Evolutionary conservation across 1,284 basidiomycete species (phyloP).

Genomic region (Cryptococcus maquisensis): DNA sequence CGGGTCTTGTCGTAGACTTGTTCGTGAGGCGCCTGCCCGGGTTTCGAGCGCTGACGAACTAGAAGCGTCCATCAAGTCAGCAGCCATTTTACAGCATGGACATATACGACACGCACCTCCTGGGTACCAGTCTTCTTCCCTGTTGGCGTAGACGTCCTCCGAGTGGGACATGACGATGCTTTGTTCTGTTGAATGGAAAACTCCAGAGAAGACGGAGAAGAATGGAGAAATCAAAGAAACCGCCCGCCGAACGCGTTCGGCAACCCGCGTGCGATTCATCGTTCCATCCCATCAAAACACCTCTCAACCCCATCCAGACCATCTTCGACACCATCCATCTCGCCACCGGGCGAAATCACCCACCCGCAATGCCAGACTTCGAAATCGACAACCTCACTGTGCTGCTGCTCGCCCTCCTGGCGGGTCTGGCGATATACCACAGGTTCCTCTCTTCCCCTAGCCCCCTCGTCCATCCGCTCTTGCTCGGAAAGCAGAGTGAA

Average conservation of each 20-base stretch:
- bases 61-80: background rate
- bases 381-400: constrained; percentile 45
- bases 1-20: constrained; percentile 29
- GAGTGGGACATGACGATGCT: background rate
- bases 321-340: background rate
- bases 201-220: background rate
- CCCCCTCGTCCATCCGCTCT: constrained; percentile 46
- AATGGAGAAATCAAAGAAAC: background rate
- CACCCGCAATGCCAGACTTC: constrained; percentile 10
- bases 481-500: constrained; percentile 48
- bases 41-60: constrained; percentile 29
- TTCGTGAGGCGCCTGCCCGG: constrained; percentile 36
- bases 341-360: background rate
- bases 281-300: background rate
- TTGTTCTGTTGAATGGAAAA: background rate
- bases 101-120: constrained; percentile 21
- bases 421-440: constrained; percentile 34
- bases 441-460: constrained; percentile 35
- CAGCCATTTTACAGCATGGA: background rate
- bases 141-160: constrained; percentile 29
- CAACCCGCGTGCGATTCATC: background rate
- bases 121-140: constrained; percentile 22
- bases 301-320: background rate
- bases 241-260: too few relatives aligned
- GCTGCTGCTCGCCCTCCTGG: constrained; percentile 32